Conservation (phyloP, 2,329 filamentous ascomycete genomes). For the Epichloe hybrida region DNA sequence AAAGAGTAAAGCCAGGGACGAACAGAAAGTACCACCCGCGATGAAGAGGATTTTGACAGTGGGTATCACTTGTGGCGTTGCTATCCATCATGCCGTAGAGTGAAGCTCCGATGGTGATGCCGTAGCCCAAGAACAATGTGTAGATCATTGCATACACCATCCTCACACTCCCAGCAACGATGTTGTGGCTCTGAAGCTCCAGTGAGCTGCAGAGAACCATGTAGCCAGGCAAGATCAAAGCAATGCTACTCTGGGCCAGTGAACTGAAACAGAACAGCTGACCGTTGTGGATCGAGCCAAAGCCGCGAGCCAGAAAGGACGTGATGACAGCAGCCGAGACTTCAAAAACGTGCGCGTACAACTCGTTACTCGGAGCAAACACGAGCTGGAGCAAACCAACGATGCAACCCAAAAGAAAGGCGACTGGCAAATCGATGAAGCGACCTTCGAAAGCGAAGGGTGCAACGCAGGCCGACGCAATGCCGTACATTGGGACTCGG, state of each 20-base stretch:
- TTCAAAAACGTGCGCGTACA: slow-evolving; percentile 45
- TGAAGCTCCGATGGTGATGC: slow-evolving; percentile 55
- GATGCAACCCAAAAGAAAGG: slow-evolving; percentile 61
- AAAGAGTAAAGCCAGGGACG: slow-evolving; percentile 61
- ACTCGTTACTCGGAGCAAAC: slow-evolving; percentile 57
- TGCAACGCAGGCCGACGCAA: slow-evolving; percentile 63
- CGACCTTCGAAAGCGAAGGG: slow-evolving; percentile 70
- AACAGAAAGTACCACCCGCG: slow-evolving; percentile 50
- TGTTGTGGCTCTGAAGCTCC: slow-evolving; percentile 56
- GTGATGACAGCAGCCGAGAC: slow-evolving; percentile 47
- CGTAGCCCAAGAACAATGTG: slow-evolving; percentile 60
- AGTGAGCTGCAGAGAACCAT: slow-evolving; percentile 35
- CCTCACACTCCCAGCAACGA: slow-evolving; percentile 58
- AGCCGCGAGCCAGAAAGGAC: slow-evolving; percentile 54
- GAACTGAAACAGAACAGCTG: slow-evolving; percentile 58
- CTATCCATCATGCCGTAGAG: slow-evolving; percentile 51
- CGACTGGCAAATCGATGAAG: slow-evolving; percentile 63
- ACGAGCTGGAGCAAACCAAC: slow-evolving; percentile 64
- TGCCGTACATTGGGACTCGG: slow-evolving; percentile 55
- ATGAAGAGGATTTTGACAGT: slow-evolving; percentile 31
- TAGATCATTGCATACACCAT: slow-evolving; percentile 69
- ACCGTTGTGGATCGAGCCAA: slow-evolving; percentile 49
- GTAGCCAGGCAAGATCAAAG: slow-evolving; percentile 55
- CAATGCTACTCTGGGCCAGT: slow-evolving; percentile 59
- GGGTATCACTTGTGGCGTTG: slow-evolving; percentile 32